Base-by-base conservation (phyloP, 2,329 filamentous ascomycete genomes). In the Aspergillus japonicus region DNA sequence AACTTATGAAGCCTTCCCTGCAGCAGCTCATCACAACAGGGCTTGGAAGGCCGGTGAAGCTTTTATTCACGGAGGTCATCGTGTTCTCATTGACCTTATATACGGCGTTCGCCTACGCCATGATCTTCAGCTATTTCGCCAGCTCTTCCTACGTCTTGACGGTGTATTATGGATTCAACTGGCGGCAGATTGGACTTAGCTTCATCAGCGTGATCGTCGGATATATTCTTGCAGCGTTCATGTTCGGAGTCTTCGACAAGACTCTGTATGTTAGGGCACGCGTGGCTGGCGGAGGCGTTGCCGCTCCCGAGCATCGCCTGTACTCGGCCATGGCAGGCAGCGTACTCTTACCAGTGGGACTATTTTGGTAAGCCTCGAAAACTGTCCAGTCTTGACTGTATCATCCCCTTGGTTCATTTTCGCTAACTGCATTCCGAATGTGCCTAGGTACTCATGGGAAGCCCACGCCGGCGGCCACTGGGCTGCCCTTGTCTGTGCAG, bases 21-120 rank as follows among this genome's bases (percentile, higher is more conserved):
- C 4, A 16, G 12, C 8, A 35, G 1, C 12, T 35, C 11, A 35
- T 35, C 5, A 35, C 33, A 5, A 35, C 33, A 10, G 33, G 33
- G 14, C 14, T 14, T 10, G 16, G 11, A 11, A 42, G 23, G 44
- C 24, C 26, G 12, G 54, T 55, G 3, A 55, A 51, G 39, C 56
- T 60, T 49, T 49, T 60, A n/a, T 56, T n/a, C n/a, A 56, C 24
- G 4, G 58, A 60, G 24, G 14, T 31, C 14, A 56, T 60, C 12
- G 58, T 60, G 5, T 35, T 56, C 10, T 56, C 53, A 26, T 31
- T 60, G 24, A 56, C 53, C 5, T 4, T 56, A 2, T 53, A 60
- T 19, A 60, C 53, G 23, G 53, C 58, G 16, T 60, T 56, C 42
- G 58, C 48, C 14, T 60, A 60, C 49, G 58, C 58, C 6, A 47